Base-by-base conservation (phyloP, 345 rosid genomes). In the Boechera divaricarpa region DNA sequence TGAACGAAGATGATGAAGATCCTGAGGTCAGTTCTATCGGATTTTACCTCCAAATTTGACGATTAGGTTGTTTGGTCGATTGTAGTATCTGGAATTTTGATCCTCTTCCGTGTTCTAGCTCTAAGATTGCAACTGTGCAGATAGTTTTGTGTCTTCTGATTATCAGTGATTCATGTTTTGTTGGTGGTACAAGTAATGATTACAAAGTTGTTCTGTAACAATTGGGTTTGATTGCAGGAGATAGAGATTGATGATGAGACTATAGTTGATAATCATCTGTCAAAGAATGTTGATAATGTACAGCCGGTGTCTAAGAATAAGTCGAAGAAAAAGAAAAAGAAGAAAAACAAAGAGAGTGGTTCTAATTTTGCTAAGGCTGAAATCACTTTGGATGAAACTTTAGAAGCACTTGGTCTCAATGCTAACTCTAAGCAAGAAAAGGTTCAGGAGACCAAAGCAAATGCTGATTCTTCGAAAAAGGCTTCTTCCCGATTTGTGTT, bases 251-350 rank as follows among this genome's bases (percentile, higher is more conserved):
- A 63, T 16, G 83, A 74, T 66, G 86, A 80, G 77, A 59, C 63
- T 29, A 67, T 59, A 62, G 29, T 9, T 55, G 80, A 77, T 78
- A 77, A 58, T 58, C 7, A 58, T 16, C 6, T 33, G 28, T 63
- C 54, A 64, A 64, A 7, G n/a, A 10, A 5, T 1, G n/a, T 4
- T 63, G 47, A 53, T 16, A 39, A 8, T 45, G 60, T 48, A 32
- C 72, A 64, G 39, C 48, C 10, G 0, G 18, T 81, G 32, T 48
- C 81, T 16, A 80, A 85, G 54, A 87, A 77, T 62, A 93, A 87
- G 83, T 79, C 89, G 26, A 93, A 86, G 93, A 93, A 91, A 57
- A 91, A 93, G 89, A 93, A 91, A 51, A 91, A 89, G 85, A 93
- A 89, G 87, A 91, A 82, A 75, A 60, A 60, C 76, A 93, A 88